Evolutionary conservation across 495 filamentous ascomycete species (phyloP).

Genomic region (Aspergillus biplanus): DNA sequence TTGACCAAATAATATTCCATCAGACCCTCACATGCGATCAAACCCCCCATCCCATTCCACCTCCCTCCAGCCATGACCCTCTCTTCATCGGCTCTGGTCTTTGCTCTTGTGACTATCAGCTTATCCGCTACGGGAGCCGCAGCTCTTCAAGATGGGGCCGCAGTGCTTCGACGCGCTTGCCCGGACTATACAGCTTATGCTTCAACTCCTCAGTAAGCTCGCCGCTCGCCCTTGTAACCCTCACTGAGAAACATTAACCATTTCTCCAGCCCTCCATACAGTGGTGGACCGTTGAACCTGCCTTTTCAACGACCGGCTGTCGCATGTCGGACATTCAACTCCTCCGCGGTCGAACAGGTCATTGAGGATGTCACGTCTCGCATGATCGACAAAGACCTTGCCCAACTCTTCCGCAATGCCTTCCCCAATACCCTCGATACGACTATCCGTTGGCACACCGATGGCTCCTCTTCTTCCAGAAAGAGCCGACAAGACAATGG

Average conservation of each 20-base stretch:
- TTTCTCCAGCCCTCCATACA: conserved; percentile 66
- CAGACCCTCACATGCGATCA: not conserved
- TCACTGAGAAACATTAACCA: not conserved
- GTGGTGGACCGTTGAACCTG: conserved; percentile 75
- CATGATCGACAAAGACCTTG: conserved; percentile 86
- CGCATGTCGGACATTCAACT: conserved; percentile 87
- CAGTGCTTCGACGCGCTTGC: conserved; percentile 48
- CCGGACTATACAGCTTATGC: conserved; percentile 57
- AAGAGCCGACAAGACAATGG: conserved; percentile 54
- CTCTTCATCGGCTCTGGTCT: conserved; percentile 24
- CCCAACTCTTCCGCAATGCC: conserved; percentile 94
- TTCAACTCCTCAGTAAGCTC: conserved; percentile 46
- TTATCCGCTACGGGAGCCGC: conserved; percentile 28
- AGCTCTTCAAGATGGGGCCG: conserved; percentile 31
- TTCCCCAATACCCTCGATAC: conserved; percentile 96
- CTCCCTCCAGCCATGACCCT: conserved; percentile 11
- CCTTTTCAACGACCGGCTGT: conserved; percentile 86
- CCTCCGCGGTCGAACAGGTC: conserved; percentile 81
- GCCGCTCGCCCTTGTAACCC: not conserved
- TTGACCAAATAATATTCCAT: not conserved
- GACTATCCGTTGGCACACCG: conserved; percentile 77
- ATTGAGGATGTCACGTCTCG: conserved; percentile 78
- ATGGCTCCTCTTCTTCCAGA: conserved; percentile 43
- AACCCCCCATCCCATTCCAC: not conserved
- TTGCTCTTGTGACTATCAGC: conserved; percentile 30